These are phyloP conservation scores for Metarhizium sp. DNA, from an alignment of 2,329 filamentous ascomycete species.

Conservation along the genomic window DNA sequence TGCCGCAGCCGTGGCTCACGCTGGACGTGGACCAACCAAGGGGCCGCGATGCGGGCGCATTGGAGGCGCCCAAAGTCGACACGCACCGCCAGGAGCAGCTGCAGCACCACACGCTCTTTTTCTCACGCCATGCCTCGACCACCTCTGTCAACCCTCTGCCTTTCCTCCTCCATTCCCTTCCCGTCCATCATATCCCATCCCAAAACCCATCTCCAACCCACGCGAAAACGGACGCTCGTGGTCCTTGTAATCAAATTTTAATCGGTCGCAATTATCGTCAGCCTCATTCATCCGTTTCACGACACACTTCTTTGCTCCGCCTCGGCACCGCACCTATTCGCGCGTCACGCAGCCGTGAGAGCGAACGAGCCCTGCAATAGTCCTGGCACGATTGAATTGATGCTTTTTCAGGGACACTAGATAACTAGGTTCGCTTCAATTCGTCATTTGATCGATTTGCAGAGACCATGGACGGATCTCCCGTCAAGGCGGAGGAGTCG, in stretches of 20 bases:
- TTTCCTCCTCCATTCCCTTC: background rate
- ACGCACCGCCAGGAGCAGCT: conserved; percentile 2
- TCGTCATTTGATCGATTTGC: background rate
- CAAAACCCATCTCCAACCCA: background rate
- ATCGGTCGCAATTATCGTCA: background rate
- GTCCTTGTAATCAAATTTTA: background rate
- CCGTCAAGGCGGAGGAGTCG: conserved; percentile 36
- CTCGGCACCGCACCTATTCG: background rate
- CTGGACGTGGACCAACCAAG: conserved; percentile 9
- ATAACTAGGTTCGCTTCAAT: background rate
- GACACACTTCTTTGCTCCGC: background rate
- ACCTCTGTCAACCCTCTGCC: background rate
- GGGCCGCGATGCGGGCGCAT: conserved; percentile 8
- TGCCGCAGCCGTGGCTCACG: conserved; percentile 4
- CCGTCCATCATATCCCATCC: background rate
- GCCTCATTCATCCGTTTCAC: background rate
- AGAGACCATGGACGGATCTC: conserved; percentile 20
- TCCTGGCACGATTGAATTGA: background rate
- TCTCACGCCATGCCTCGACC: background rate
- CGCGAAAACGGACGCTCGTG: background rate
- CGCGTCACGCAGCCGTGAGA: background rate
- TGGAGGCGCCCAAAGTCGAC: conserved; percentile 3
- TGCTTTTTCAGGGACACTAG: background rate
- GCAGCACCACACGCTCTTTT: background rate
- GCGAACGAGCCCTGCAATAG: background rate